Evolutionary conservation across 1,284 basidiomycete species (phyloP).

Genomic region (Ustilago cynodontis): DNA sequence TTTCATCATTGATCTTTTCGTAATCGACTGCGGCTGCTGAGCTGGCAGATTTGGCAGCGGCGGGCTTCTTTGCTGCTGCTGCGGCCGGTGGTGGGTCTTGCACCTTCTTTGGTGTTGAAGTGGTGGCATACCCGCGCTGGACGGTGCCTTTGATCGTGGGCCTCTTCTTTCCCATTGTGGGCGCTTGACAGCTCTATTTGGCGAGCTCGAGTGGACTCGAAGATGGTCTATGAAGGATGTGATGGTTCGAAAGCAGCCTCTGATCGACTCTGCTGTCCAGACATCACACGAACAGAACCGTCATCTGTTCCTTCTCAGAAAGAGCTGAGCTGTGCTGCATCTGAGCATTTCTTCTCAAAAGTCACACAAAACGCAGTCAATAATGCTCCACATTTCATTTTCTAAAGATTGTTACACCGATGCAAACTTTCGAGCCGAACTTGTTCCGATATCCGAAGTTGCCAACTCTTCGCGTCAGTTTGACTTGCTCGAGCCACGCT

Average conservation of each 20-base stretch:
- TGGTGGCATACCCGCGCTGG: conserved; percentile 68
- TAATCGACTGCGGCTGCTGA: conserved; percentile 56
- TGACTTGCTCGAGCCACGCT: conserved; percentile 28
- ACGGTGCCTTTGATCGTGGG: conserved; percentile 61
- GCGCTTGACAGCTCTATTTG: background rate
- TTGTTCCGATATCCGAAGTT: conserved; percentile 21
- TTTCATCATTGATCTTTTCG: conserved; percentile 42
- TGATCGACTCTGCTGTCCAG: background rate
- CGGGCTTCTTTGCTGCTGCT: conserved; percentile 64
- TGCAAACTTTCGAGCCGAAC: background rate
- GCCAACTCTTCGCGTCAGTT: conserved; percentile 10
- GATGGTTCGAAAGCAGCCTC: background rate
- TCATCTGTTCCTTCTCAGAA: conserved; percentile 17
- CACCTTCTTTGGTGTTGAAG: conserved; percentile 83
- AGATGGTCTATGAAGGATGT: conserved; percentile 1
- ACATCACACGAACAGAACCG: conserved; percentile 17
- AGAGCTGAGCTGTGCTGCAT: background rate
- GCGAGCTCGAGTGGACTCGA: background rate
- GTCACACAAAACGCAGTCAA: conserved; percentile 11
- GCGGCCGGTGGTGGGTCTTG: conserved; percentile 69
- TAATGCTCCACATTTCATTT: conserved; percentile 37
- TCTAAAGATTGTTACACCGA: conserved; percentile 18
- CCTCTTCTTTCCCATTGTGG: conserved; percentile 63
- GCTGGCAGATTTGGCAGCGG: conserved; percentile 16
- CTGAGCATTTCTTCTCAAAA: too few relatives aligned